Conservation (phyloP, 331 rosid species). For the Pyrus hybrid region DNA sequence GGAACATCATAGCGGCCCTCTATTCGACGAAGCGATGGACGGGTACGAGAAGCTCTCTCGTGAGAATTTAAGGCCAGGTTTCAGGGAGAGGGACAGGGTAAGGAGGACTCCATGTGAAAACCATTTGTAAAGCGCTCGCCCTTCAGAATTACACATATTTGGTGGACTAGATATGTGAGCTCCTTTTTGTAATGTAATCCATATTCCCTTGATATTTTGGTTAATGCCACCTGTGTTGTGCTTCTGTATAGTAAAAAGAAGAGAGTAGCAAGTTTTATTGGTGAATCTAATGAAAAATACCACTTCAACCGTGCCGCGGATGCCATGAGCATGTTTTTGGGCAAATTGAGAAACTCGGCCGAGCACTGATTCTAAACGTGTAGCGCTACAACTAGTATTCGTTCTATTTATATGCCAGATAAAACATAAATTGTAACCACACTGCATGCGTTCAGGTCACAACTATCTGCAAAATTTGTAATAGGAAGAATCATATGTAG, state of each 20-base stretch:
- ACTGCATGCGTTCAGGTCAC: too few relatives aligned
- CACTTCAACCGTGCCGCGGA: not conserved
- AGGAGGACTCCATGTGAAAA: constrained; percentile 46
- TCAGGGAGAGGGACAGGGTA: constrained; percentile 54
- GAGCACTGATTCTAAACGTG: not conserved
- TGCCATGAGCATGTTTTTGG: not conserved
- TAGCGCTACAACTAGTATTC: not conserved
- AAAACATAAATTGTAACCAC: too few relatives aligned
- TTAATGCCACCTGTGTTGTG: constrained; percentile 27
- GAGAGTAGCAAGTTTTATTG: constrained; percentile 29
- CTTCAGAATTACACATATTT: constrained; percentile 9
- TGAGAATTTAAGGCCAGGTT: constrained; percentile 42
- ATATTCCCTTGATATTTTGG: constrained; percentile 9
- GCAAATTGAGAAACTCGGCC: not conserved
- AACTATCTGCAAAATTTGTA: not conserved
- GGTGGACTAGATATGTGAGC: constrained; percentile 23
- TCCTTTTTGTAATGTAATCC: constrained; percentile 17
- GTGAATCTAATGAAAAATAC: constrained; percentile 28
- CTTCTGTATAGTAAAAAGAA: constrained; percentile 52
- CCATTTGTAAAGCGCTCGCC: constrained; percentile 23
- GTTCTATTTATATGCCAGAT: too few relatives aligned
- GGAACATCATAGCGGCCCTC: constrained; percentile 44
- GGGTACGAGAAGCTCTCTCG: constrained; percentile 60
- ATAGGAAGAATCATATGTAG: not conserved
- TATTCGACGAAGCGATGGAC: constrained; percentile 43